A percentile compares a stretch with the other conserved stretches of the same genome.
These are phyloP conservation scores for Mycena galopus DNA, from an alignment of 768 basidiomycete species.

Conservation along the genomic window DNA sequence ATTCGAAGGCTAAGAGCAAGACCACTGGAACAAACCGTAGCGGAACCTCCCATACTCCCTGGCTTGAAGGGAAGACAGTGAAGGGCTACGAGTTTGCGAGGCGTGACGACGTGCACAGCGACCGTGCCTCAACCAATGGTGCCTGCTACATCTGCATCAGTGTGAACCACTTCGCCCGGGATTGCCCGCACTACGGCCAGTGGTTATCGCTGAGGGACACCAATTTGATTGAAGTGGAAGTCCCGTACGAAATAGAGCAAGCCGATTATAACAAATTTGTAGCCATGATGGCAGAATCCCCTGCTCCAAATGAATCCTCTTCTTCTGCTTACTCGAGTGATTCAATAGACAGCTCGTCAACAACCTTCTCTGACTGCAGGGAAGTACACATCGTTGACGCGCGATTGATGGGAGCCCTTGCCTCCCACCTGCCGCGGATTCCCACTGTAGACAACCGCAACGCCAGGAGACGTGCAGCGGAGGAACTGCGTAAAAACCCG, in stretches of 20 bases:
- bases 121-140: neutral
- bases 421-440: no score
- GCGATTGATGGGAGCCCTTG: no score
- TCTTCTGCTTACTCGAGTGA: slow-evolving; percentile 7
- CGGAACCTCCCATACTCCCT: neutral
- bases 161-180: slow-evolving; percentile 35
- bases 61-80: slow-evolving; percentile 20
- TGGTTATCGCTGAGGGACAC: slow-evolving; percentile 30
- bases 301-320: no score
- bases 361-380: rapidly evolving
- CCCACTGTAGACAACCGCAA: neutral
- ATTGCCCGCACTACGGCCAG: slow-evolving; percentile 38
- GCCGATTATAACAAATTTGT: slow-evolving; percentile 26
- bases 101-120: slow-evolving; percentile 15
- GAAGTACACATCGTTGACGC: neutral
- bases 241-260: slow-evolving; percentile 2
- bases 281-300: slow-evolving; percentile 17
- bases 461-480: no score
- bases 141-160: slow-evolving; percentile 41
- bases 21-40: no score
- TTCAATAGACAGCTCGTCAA: neutral
- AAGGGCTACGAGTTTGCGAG: slow-evolving; percentile 4
- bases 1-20: no score
- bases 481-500: no score
- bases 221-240: neutral